Conservation (phyloP, 306 rosid species). For the Crotalaria pallida region DNA sequence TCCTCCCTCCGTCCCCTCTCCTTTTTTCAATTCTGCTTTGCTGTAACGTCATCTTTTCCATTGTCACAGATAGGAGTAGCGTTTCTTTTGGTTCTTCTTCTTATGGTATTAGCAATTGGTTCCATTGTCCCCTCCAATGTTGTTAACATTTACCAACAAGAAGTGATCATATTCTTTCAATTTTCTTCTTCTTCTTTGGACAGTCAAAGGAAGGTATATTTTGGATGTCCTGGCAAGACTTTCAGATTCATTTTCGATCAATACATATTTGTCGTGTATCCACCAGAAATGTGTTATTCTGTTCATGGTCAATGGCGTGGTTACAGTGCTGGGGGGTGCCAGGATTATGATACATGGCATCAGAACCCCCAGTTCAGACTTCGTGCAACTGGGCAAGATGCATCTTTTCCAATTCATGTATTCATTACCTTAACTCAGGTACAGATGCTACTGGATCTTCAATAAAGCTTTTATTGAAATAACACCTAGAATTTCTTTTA, state of each 20-base stretch:
- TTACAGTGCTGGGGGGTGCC: conserved; percentile 98
- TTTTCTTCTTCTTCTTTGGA: background rate
- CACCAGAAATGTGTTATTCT: conserved; percentile 91
- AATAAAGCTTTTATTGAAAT: background rate
- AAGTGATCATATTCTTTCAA: background rate
- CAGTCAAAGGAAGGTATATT: conserved; percentile 98
- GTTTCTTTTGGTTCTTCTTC: conserved; percentile 90
- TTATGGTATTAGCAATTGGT: conserved; percentile 89
- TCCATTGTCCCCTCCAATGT: conserved; percentile 36
- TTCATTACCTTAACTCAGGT: conserved; percentile 98
- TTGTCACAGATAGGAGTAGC: conserved; percentile 83
- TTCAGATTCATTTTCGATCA: conserved; percentile 96
- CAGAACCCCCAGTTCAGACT: conserved; percentile 98
- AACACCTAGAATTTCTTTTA: background rate
- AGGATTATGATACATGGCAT: conserved; percentile 97
- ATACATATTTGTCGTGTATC: conserved; percentile 95
- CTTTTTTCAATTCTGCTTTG: background rate
- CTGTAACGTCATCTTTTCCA: conserved; percentile 4
- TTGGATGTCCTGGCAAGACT: conserved; percentile 99
- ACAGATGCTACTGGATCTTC: background rate
- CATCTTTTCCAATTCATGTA: conserved; percentile 85
- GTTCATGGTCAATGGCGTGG: conserved; percentile 99
- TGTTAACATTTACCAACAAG: conserved; percentile 4
- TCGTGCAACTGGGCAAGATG: conserved; percentile 91
- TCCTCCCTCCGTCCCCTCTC: background rate